These are phyloP conservation scores for Whalleya microplaca DNA, from an alignment of 2,329 filamentous ascomycete genomes.

Conservation along the genomic window DNA sequence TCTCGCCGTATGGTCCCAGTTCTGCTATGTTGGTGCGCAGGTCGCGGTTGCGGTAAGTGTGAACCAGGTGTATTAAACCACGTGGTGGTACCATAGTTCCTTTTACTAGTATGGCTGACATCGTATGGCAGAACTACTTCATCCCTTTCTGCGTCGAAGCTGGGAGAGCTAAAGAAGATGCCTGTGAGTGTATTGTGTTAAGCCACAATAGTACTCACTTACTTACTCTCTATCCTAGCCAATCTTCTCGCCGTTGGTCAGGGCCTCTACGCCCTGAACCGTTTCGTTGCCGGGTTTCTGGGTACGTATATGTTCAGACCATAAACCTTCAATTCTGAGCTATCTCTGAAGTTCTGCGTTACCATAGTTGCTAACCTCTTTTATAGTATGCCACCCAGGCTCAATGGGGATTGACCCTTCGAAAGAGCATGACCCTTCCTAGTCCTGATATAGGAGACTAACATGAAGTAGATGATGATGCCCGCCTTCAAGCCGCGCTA, in stretches of 20 bases:
- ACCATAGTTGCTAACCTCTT: no score
- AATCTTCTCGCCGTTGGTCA: conserved; percentile 63
- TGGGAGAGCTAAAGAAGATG: conserved; percentile 23
- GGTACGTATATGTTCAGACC: no score
- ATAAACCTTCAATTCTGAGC: no score
- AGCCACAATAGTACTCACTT: neutral
- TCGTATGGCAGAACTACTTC: conserved; percentile 52
- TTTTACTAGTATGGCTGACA: neutral
- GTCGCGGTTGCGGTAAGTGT: conserved; percentile 50
- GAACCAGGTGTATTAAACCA: conserved; percentile 19
- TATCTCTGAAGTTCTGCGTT: no score
- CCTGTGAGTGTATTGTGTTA: conserved; percentile 17
- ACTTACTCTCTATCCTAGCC: conserved; percentile 32
- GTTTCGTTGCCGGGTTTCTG: conserved; percentile 58
- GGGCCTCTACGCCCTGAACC: conserved; percentile 61
- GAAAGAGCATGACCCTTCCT: no score
- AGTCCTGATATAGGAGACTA: no score
- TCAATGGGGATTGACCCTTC: no score
- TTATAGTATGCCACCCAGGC: no score
- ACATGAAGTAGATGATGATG: conserved; percentile 48
- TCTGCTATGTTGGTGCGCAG: conserved; percentile 66
- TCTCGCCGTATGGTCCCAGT: conserved; percentile 63
- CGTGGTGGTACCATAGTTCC: no score
- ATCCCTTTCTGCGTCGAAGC: conserved; percentile 51
- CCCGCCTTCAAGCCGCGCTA: conserved; percentile 54